A percentile compares a stretch with the other conserved stretches of the same genome.
Evolutionary conservation across 2,329 filamentous ascomycete genomes (phyloP).

Genomic region (Trichoderma sp.): DNA sequence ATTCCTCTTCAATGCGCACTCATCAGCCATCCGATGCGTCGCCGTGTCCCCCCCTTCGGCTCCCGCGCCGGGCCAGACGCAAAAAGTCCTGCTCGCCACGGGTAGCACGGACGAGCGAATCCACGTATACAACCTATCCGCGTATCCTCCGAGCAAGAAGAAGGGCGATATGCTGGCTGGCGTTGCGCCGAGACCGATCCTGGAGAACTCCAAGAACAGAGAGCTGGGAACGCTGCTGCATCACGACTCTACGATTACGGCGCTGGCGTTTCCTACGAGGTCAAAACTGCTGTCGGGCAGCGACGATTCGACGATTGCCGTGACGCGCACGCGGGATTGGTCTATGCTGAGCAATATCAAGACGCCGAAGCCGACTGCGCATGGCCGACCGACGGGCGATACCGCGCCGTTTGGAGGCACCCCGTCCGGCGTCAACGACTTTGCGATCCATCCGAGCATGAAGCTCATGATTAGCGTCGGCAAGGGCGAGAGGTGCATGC

Average conservation of each 20-base stretch:
- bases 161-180: slow-evolving; percentile 63
- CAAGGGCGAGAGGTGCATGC: slow-evolving; percentile 86
- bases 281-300: slow-evolving; percentile 85
- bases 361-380: slow-evolving; percentile 77
- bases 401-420: slow-evolving; percentile 79
- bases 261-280: slow-evolving; percentile 78
- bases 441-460: slow-evolving; percentile 93
- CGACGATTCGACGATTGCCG: slow-evolving; percentile 88
- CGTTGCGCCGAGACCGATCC: slow-evolving; percentile 70
- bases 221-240: slow-evolving; percentile 86
- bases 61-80: slow-evolving; percentile 60
- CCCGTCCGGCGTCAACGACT: slow-evolving; percentile 89
- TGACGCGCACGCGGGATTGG: slow-evolving; percentile 88
- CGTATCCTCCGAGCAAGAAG: slow-evolving; percentile 60
- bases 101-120: slow-evolving; percentile 92
- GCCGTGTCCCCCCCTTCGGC: slow-evolving; percentile 78
- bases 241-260: slow-evolving; percentile 79
- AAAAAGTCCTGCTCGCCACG: slow-evolving; percentile 86
- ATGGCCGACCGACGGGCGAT: slow-evolving; percentile 83
- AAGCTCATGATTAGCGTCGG: slow-evolving; percentile 95
- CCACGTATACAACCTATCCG: slow-evolving; percentile 89
- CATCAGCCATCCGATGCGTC: slow-evolving; percentile 84
- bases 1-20: slow-evolving; percentile 93
- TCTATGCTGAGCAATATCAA: slow-evolving; percentile 84
- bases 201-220: slow-evolving; percentile 83